Conservation (phyloP, 805 yeast genomes). For the Schwanniomyces polymorphus region DNA sequence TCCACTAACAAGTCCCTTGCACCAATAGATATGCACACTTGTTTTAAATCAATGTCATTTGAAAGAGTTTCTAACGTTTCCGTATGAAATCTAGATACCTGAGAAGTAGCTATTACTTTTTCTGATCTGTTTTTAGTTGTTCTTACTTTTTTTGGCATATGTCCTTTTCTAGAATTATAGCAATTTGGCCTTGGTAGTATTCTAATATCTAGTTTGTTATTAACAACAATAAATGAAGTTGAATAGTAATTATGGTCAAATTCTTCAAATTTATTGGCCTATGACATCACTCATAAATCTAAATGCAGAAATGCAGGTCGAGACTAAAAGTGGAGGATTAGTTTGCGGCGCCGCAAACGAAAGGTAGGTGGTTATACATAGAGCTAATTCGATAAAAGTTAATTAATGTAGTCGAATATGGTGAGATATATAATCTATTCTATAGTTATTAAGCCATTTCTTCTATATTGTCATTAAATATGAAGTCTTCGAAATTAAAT, state of each 20-base stretch:
- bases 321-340: no score
- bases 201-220: neutral
- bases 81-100: neutral
- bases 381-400: no score
- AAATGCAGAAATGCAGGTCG: no score
- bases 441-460: neutral
- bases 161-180: neutral
- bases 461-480: constrained; percentile 2
- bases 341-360: no score
- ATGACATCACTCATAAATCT: no score
- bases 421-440: neutral
- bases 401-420: no score
- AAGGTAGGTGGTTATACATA: no score
- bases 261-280: no score
- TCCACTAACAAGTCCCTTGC: neutral
- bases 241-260: no score
- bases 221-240: neutral
- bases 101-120: neutral
- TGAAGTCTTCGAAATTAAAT: constrained; percentile 19
- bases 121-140: neutral
- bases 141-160: neutral
- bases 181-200: neutral
- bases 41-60: neutral
- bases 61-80: neutral
- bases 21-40: neutral